Conservation (phyloP, 208 protist species). For the Angomonas ambiguus region DNA sequence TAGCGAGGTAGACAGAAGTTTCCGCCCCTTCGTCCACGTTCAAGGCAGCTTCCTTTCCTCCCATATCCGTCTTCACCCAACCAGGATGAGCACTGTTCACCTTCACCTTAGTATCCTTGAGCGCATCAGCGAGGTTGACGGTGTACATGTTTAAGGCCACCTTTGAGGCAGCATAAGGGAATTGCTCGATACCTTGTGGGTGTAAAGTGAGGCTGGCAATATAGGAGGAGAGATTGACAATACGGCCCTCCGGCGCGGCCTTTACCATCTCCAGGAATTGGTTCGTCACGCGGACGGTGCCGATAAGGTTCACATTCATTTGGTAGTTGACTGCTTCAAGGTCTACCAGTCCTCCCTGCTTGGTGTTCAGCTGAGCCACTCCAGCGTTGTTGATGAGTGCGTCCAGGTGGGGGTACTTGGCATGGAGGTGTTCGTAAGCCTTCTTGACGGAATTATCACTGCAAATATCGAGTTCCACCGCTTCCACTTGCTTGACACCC, state of each 20-base stretch:
- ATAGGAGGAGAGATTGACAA: constrained; percentile 69
- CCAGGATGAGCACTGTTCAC: constrained; percentile 66
- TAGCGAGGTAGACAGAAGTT: constrained; percentile 69
- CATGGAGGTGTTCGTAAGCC: constrained; percentile 39
- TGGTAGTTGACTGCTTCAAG: constrained; percentile 25
- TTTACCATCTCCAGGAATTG: constrained; percentile 56
- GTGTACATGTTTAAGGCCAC: constrained; percentile 84
- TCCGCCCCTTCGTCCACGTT: constrained; percentile 58
- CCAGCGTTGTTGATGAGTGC: constrained; percentile 79
- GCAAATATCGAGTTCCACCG: constrained; percentile 39
- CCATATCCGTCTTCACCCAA: constrained; percentile 76
- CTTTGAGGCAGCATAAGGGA: constrained; percentile 60
- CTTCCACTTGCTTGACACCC: constrained; percentile 28
- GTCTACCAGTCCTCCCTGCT: constrained; percentile 23
- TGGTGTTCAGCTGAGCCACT: constrained; percentile 11
- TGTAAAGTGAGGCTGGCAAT: constrained; percentile 44
- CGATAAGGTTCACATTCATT: constrained; percentile 67
- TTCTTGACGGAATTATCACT: constrained; percentile 41
- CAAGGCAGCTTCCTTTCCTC: constrained; percentile 31
- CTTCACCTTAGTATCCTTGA: constrained; percentile 54
- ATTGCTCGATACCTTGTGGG: constrained; percentile 14
- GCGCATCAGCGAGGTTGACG: constrained; percentile 46
- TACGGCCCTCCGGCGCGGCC: constrained; percentile 48
- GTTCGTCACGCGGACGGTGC: constrained; percentile 50
- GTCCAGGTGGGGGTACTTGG: constrained; percentile 37